Conservation (phyloP, 192 early-diverging fungal species). For the Backusella sp. region DNA sequence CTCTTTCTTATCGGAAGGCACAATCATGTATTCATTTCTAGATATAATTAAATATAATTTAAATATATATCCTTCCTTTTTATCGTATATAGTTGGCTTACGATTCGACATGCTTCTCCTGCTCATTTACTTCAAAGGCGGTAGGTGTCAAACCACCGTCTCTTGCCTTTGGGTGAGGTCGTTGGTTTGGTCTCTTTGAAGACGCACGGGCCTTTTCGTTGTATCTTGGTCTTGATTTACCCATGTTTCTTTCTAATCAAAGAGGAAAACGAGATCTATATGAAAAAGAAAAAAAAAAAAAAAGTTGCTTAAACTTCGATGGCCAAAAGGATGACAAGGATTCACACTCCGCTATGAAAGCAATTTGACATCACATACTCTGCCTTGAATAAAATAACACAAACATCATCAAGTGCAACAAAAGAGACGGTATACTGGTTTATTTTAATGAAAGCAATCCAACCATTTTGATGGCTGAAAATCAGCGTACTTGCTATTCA, state of each 20-base stretch:
- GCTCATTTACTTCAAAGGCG: slow-evolving; percentile 13
- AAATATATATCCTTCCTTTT: no score
- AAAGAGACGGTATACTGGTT: no score
- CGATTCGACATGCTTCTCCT: background rate
- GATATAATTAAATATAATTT: background rate
- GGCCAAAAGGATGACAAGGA: no score
- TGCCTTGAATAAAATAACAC: background rate
- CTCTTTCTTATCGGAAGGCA: background rate
- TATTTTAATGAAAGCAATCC: no score
- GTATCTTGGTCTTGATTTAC: slow-evolving; percentile 51
- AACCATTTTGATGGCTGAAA: no score
- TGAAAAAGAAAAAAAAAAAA: slow-evolving; percentile 1
- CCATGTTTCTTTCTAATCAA: slow-evolving; percentile 33
- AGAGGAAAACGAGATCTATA: background rate
- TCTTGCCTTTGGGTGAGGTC: slow-evolving; percentile 47
- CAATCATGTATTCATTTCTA: slow-evolving; percentile 18
- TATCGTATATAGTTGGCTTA: background rate
- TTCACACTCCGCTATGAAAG: background rate
- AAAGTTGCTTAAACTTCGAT: background rate
- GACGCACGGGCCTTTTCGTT: slow-evolving; percentile 58
- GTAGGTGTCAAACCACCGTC: slow-evolving; percentile 43
- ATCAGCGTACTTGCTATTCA: background rate
- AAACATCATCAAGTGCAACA: background rate
- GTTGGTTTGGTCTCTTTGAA: slow-evolving; percentile 37
- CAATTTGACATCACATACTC: background rate